Evolutionary conservation across 148 eudicot species (phyloP).

Genomic region (Talinum fruticosum): DNA sequence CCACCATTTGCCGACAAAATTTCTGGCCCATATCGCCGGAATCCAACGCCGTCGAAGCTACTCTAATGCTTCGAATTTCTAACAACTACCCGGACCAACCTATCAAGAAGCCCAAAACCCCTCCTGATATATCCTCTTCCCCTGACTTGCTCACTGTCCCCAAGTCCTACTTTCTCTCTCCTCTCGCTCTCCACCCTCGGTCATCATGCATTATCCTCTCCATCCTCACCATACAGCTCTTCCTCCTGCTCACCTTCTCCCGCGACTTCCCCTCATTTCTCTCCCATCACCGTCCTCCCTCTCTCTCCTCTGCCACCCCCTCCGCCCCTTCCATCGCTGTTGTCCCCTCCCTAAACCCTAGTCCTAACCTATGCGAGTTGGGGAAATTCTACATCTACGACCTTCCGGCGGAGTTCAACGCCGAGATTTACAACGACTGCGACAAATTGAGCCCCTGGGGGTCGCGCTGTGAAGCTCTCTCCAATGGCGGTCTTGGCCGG

Average conservation of each 20-base stretch:
- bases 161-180: conserved; percentile 19
- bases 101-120: conserved; percentile 9
- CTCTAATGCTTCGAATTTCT: conserved; percentile 40
- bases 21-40: background rate
- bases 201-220: conserved; percentile 53
- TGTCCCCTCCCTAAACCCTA: background rate
- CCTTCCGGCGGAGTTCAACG: conserved; percentile 57
- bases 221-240: conserved; percentile 53
- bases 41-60: background rate
- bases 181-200: conserved; percentile 41
- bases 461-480: conserved; percentile 50
- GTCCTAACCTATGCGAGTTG: conserved; percentile 27
- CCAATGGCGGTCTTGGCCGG: conserved; percentile 62
- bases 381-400: conserved; percentile 69
- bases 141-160: background rate
- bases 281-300: conserved; percentile 1
- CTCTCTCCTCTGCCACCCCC: background rate
- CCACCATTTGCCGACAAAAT: background rate
- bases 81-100: conserved; percentile 21
- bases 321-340: background rate
- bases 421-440: conserved; percentile 50
- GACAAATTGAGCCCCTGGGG: conserved; percentile 50
- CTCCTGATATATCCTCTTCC: conserved; percentile 7
- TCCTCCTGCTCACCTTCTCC: conserved; percentile 27
- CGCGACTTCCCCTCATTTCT: conserved; percentile 19